phyloP scores from a whole-genome alignment of 345 rosid species.

The Sonneratia caseolaris region DNA sequence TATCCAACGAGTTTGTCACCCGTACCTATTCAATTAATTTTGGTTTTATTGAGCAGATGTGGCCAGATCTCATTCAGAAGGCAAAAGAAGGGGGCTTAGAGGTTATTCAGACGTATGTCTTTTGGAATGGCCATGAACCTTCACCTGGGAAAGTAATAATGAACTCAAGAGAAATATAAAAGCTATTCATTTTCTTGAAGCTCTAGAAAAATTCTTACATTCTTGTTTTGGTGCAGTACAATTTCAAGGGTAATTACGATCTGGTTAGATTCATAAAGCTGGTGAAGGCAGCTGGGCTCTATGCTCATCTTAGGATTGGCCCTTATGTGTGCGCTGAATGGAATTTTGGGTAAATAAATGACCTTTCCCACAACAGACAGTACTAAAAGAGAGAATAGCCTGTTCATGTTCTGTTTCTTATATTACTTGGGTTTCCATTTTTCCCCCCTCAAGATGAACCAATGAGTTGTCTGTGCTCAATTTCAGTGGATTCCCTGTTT shows the following conservation, averaged over 20 bases:
- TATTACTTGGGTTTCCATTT: neutral
- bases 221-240: slow-evolving; percentile 41
- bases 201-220: neutral
- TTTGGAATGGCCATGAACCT: slow-evolving; percentile 99
- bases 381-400: neutral
- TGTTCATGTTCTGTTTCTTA: neutral
- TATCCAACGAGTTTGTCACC: no score
- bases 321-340: slow-evolving; percentile 99
- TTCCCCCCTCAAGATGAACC: neutral
- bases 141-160: slow-evolving; percentile 67
- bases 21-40: neutral
- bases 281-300: slow-evolving; percentile 75
- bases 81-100: slow-evolving; percentile 95
- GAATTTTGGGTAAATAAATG: slow-evolving; percentile 76
- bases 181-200: neutral
- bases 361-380: neutral
- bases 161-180: neutral
- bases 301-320: slow-evolving; percentile 92
- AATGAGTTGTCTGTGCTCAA: neutral
- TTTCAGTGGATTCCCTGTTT: slow-evolving; percentile 95
- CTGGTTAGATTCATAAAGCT: slow-evolving; percentile 81
- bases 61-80: slow-evolving; percentile 97
- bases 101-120: slow-evolving; percentile 96
- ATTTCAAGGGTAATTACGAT: slow-evolving; percentile 83
- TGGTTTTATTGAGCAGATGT: slow-evolving; percentile 60